phyloP scores from a whole-genome alignment of 129 eudicot genomes.

The Centaurea solstitialis region DNA sequence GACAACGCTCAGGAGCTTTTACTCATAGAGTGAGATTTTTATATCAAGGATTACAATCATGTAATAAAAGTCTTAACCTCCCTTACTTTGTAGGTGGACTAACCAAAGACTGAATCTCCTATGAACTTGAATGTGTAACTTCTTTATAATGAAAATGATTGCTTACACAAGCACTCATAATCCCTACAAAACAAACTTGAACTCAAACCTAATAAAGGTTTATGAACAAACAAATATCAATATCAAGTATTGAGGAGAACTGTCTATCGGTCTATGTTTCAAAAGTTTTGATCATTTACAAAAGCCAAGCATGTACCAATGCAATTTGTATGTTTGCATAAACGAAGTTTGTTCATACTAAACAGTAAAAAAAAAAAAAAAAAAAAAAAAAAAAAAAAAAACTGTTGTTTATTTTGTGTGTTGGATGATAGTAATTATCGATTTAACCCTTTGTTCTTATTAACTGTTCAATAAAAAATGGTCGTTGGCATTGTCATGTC shows the following conservation, averaged over 20 bases:
- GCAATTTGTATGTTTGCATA: neutral
- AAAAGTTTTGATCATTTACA: neutral
- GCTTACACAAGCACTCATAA: neutral
- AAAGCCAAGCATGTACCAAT: neutral
- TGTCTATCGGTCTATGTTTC: neutral
- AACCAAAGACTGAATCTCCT: neutral
- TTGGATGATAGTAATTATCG: neutral
- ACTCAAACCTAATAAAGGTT: neutral
- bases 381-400: no score
- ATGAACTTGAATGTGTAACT: neutral
- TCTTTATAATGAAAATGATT: neutral
- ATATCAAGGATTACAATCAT: neutral
- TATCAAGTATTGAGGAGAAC: neutral
- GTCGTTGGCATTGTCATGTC: neutral
- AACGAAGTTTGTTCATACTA: neutral
- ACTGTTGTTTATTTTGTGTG: neutral
- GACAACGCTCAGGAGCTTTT: neutral
- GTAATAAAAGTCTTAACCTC: neutral
- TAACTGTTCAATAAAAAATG: neutral
- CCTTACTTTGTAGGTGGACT: neutral
- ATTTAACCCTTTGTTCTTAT: neutral
- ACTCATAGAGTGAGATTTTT: neutral
- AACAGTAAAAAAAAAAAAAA: no score
- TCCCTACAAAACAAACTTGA: neutral
- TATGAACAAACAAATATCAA: neutral